Evolutionary conservation across 2,329 filamentous ascomycete genomes (phyloP), one percentile per base, ranked within the genome.

Genomic region (Beauveria sp.): DNA sequence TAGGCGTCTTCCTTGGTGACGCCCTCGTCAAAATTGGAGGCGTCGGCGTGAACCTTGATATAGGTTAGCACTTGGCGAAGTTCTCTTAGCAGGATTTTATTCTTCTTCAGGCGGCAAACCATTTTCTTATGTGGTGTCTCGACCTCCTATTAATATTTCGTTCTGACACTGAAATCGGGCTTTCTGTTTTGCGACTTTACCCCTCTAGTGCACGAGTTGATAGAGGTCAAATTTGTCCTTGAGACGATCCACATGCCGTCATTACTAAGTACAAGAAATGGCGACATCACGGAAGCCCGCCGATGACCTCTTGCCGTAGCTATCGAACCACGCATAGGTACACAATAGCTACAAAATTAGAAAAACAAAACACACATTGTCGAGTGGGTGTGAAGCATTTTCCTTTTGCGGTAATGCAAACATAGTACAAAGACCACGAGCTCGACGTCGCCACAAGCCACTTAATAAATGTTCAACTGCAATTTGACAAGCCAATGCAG

Each of bases 1-100:
- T 92, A 92, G 26, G 87, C 89, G 64, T 90, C 84, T 62, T 84
- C 78, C 73, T 92, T 93, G 58, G 80, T 84, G 63, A 91, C 73
- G 65, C 84, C 85, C 16, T 80, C 70, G 54, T 78, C 80, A 73
- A 93, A 93, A 68, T 84, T 90, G 57, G 89, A 90, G 3, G 89
- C 84, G 70, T 93, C 89, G 56, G 90, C 90, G 75, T 93, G 90
- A 62, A 90, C 87, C 88, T 86, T 61, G 10, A 37, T 7, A 61
- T 46, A 24, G 56, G 50, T 63, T 52, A 61, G 47, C 54, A 43
- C 34, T 18, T n/a, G 9, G 37, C 14, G 41, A 6, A n/a, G 12
- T 40, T 34, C 9, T 18, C n/a, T 3, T 14, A 9, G 5, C 51
- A 14, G 20, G 16, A 14, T 28, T 20, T 37, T 28, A 47, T 41